Percentiles rank a stretch among this genome's conserved stretches.
These are phyloP conservation scores for Acacia crassicarpa DNA, from an alignment of 306 rosid genomes.

Conservation along the genomic window DNA sequence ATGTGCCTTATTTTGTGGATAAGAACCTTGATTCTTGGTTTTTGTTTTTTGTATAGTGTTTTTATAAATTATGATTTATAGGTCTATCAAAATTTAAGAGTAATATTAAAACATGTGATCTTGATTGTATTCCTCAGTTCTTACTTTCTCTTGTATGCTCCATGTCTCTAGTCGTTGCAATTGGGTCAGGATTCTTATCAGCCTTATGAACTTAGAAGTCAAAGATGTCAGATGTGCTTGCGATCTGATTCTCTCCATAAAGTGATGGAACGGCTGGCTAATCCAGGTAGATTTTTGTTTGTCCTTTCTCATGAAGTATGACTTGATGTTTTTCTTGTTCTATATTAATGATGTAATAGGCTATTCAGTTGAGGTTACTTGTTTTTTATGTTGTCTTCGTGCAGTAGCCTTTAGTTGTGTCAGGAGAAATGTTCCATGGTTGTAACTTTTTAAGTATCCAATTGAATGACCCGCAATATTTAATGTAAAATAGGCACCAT, in stretches of 20 bases:
- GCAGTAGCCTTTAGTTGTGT: not conserved
- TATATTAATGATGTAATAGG: not conserved
- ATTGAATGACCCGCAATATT: not conserved
- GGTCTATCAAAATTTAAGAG: not conserved
- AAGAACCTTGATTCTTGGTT: not conserved
- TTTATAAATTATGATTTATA: not conserved
- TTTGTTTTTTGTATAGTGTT: not conserved
- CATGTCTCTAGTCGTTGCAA: conserved; percentile 72
- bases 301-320: conserved; percentile 12
- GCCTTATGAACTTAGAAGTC: conserved; percentile 75
- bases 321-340: not conserved
- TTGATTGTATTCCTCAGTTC: not conserved
- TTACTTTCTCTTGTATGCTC: conserved; percentile 2
- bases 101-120: not conserved
- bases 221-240: too few relatives aligned
- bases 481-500: not conserved
- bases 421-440: not conserved
- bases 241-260: conserved; percentile 83
- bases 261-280: conserved; percentile 90
- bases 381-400: not conserved
- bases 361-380: conserved; percentile 12
- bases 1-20: not conserved
- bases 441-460: not conserved
- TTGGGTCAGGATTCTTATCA: conserved; percentile 74
- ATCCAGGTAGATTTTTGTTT: conserved; percentile 58